phyloP scores from a whole-genome alignment of 768 basidiomycete genomes.

The Auriscalpium microsporum region DNA sequence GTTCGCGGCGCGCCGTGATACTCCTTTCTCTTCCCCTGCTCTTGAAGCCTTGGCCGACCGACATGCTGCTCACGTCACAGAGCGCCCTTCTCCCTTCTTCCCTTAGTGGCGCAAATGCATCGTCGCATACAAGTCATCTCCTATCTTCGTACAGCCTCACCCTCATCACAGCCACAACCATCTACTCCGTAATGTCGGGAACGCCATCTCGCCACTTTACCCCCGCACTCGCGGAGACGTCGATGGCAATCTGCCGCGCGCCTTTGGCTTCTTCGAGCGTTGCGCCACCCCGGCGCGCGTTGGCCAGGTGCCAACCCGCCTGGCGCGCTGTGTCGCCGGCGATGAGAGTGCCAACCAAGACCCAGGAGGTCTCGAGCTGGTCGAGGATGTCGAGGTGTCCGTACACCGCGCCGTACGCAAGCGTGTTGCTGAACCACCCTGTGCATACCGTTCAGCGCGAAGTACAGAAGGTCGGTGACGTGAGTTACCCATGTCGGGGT shows the following conservation, averaged over 20 bases:
- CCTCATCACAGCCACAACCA: not conserved
- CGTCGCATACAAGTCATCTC: not conserved
- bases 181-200: constrained; percentile 30
- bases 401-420: constrained; percentile 54
- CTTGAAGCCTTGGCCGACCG: not conserved
- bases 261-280: constrained; percentile 43
- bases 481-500: constrained; percentile 55
- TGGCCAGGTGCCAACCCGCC: constrained; percentile 56
- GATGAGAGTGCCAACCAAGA: constrained; percentile 53
- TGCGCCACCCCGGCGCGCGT: constrained; percentile 48
- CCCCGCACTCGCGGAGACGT: constrained; percentile 39
- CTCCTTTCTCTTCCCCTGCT: not conserved
- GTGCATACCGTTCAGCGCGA: not conserved
- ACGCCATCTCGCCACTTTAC: constrained; percentile 44
- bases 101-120: too few relatives aligned
- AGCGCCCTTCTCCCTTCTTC: too few relatives aligned
- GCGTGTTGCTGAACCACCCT: constrained; percentile 47
- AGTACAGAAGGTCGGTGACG: not conserved
- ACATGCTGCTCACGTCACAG: too few relatives aligned
- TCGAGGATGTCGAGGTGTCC: constrained; percentile 39
- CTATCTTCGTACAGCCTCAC: not conserved
- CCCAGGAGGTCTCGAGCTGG: constrained; percentile 48
- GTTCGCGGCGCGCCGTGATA: too few relatives aligned
- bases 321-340: constrained; percentile 55
- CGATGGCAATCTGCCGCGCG: constrained; percentile 47